Conservation (phyloP, 1,284 basidiomycete species). For the Puccinia hordei region DNA sequence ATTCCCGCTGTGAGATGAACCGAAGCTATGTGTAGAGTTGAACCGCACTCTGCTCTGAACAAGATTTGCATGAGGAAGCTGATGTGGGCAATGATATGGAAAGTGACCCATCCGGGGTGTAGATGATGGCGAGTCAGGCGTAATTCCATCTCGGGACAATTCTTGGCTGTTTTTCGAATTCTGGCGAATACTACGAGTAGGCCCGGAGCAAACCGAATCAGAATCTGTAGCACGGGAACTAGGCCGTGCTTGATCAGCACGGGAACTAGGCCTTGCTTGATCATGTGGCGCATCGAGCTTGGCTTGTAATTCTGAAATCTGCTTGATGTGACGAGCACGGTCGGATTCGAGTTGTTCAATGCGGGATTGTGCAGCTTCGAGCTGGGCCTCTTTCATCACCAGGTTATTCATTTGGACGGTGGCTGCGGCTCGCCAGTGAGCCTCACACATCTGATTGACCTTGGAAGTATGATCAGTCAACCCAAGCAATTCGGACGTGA, state of each 20-base stretch:
- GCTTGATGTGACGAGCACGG: constrained; percentile 10
- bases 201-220: constrained; percentile 3
- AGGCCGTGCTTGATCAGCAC: constrained; percentile 6
- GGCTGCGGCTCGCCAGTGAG: constrained; percentile 46
- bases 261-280: constrained; percentile 11
- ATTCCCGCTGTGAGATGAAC: constrained; percentile 1
- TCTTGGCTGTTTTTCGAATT: constrained; percentile 2
- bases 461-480: constrained; percentile 21
- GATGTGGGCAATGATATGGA: constrained; percentile 2
- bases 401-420: constrained; percentile 30
- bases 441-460: constrained; percentile 29
- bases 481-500: background rate
- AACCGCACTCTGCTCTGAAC: constrained; percentile 3
- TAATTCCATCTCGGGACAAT: background rate
- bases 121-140: constrained; percentile 19
- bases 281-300: constrained; percentile 23
- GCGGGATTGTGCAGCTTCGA: constrained; percentile 10
- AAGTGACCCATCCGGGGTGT: constrained; percentile 23
- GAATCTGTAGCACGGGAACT: background rate
- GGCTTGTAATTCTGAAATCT: constrained; percentile 35
- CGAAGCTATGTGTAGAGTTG: constrained; percentile 10
- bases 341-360: constrained; percentile 30
- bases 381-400: constrained; percentile 14
- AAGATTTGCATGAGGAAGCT: background rate
- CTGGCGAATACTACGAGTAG: background rate